Conservation (phyloP, 257 asterid species). For the Fraxinus americana region DNA sequence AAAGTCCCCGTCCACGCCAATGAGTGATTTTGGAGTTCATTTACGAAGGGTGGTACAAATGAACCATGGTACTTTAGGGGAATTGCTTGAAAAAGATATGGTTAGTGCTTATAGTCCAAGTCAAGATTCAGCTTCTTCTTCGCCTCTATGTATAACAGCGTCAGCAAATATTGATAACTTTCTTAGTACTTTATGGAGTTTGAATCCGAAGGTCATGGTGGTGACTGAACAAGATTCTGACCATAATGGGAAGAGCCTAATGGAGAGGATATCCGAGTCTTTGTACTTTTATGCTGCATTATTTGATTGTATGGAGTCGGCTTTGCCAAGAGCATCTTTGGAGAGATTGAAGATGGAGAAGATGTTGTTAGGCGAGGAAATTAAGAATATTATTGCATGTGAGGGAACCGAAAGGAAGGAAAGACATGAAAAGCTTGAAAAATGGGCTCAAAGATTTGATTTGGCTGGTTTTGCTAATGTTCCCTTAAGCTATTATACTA, state of each 20-base stretch:
- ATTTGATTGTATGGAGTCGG: slow-evolving; percentile 85
- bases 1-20: slow-evolving; percentile 43
- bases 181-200: slow-evolving; percentile 65
- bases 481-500: slow-evolving; percentile 78
- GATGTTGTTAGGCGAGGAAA: slow-evolving; percentile 84
- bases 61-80: slow-evolving; percentile 62
- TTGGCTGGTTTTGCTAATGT: slow-evolving; percentile 64
- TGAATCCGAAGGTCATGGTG: slow-evolving; percentile 86
- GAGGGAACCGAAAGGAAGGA: slow-evolving; percentile 84
- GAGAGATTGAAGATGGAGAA: slow-evolving; percentile 90
- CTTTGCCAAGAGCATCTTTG: slow-evolving; percentile 67
- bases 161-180: slow-evolving; percentile 52
- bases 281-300: slow-evolving; percentile 82
- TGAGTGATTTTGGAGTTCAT: slow-evolving; percentile 38
- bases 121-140: slow-evolving; percentile 67
- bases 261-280: slow-evolving; percentile 88
- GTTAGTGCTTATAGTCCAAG: slow-evolving; percentile 59
- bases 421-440: slow-evolving; percentile 91
- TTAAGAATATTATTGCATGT: slow-evolving; percentile 80
- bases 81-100: slow-evolving; percentile 69
- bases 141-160: slow-evolving; percentile 48
- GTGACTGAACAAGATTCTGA: slow-evolving; percentile 88
- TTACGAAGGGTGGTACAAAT: slow-evolving; percentile 50
- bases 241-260: slow-evolving; percentile 68
- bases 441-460: slow-evolving; percentile 74